Base-by-base conservation (phyloP, 768 basidiomycete genomes). In the Termitomyces sp. region DNA sequence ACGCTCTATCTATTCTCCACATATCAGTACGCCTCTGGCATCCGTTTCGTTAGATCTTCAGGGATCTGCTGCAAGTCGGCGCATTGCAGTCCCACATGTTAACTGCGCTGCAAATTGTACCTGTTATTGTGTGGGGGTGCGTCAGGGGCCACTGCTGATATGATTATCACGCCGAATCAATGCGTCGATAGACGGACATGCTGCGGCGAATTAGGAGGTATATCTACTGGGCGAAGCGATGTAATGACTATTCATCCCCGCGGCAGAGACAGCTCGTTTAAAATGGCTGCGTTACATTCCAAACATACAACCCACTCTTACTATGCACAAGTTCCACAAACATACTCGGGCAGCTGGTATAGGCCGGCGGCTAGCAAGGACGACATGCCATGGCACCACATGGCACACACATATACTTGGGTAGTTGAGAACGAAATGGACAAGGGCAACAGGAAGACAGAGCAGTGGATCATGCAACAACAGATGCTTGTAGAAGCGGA, bases 401-500 rank as follows among this genome's bases (percentile, higher is more conserved):
- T 77, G 74, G 70, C 73, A 12, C 67, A 77, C 28, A 75, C 80
- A 9, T 79, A 76, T 62, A 68, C 75, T 6, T 84, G 80, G 77
- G 81, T 81, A 7, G 75, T 77, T 52, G 80, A 85, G 59, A 83
- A 86, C 69, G 81, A 82, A 62, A 71, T 73, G 46, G 74, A 74
- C 48, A 77, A 74, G 58, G 74, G 76, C 61, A 77, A 74, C 62
- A 75, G 75, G 66, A 82, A 78, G 64, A 84, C 83, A 35, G 82
- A 86, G 55, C 78, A 81, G 56, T 89, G 89, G 88, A 82, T 89
- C 51, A 70, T 78, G 50, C 78, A 84, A 63, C 84, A 85, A 65
- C 85, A 84, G 69, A 68, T 77, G 50, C 72, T 80, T 60, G 65
- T 75, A 43, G 61, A 66, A 10, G 50, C 61, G 32, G 71, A 72